Evolutionary conservation across 164 flowering plant species (phyloP).

Genomic region (Akebia trifoliata): DNA sequence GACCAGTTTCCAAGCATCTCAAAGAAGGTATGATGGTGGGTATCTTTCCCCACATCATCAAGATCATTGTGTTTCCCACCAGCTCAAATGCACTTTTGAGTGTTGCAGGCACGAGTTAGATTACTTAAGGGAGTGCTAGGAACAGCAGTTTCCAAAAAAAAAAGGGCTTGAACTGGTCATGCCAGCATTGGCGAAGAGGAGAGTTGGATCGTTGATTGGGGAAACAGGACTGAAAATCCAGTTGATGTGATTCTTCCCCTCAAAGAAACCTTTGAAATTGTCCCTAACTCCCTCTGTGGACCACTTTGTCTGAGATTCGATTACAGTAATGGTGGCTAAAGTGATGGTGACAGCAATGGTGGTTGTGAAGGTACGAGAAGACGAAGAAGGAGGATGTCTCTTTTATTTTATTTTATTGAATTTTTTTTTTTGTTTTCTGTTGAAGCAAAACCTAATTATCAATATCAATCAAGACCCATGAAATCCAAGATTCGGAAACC

Average conservation of each 20-base stretch:
- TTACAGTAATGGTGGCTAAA: constrained; percentile 15
- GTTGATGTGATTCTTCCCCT: constrained; percentile 52
- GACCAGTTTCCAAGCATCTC: constrained; percentile 99
- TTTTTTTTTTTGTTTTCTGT: no score
- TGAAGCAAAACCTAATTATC: no score
- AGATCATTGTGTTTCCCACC: constrained; percentile 99
- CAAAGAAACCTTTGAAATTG: constrained; percentile 67
- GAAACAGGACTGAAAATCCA: constrained; percentile 93
- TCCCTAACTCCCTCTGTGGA: constrained; percentile 68
- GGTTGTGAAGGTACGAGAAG: not conserved
- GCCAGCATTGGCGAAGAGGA: constrained; percentile 96
- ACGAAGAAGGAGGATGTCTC: not conserved
- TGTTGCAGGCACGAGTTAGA: constrained; percentile 79
- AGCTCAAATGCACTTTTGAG: constrained; percentile 96
- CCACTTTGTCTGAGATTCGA: constrained; percentile 46
- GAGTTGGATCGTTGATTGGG: constrained; percentile 85
- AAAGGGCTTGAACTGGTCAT: constrained; percentile 86
- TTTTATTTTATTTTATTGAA: no score
- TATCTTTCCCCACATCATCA: constrained; percentile 97
- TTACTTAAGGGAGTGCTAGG: constrained; percentile 77
- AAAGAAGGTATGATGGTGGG: constrained; percentile 97
- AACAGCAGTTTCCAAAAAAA: constrained; percentile 80
- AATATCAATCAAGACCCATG: no score
- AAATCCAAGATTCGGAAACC: no score
- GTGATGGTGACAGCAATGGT: not conserved